Conservation (phyloP, 257 asterid species). For the Thymus mandschuricus region DNA sequence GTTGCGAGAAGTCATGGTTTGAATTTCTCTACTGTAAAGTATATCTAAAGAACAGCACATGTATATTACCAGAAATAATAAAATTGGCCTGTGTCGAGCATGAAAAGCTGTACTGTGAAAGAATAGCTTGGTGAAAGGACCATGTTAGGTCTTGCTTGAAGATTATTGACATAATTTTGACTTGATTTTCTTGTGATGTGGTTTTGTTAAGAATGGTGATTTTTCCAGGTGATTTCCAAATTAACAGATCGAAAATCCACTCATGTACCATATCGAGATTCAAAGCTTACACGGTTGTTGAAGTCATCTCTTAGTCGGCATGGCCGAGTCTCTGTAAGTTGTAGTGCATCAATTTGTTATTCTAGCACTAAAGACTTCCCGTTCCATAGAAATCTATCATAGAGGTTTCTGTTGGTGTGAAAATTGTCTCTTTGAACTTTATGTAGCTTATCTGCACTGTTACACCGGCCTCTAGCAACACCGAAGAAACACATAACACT, state of each 20-base stretch:
- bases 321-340: constrained; percentile 82
- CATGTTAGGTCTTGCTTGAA: background rate
- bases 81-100: constrained; percentile 6
- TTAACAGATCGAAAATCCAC: constrained; percentile 81
- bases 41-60: background rate
- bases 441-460: constrained; percentile 82
- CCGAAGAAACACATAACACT: constrained; percentile 86
- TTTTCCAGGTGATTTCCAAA: constrained; percentile 73
- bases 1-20: constrained; percentile 1
- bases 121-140: constrained; percentile 23
- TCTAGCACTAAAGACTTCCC: constrained; percentile 25
- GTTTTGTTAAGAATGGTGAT: constrained; percentile 1
- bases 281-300: constrained; percentile 83
- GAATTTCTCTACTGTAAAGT: background rate
- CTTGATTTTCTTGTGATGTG: background rate
- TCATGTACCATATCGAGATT: constrained; percentile 84
- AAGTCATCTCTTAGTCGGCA: constrained; percentile 87
- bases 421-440: constrained; percentile 36
- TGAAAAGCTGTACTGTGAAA: constrained; percentile 7
- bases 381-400: constrained; percentile 17
- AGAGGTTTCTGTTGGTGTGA: constrained; percentile 20
- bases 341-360: constrained; percentile 23
- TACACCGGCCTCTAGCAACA: constrained; percentile 80
- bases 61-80: constrained; percentile 12
- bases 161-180: background rate